Base-by-base conservation (phyloP, 1,284 basidiomycete species). In the Heliocybe sulcata region DNA sequence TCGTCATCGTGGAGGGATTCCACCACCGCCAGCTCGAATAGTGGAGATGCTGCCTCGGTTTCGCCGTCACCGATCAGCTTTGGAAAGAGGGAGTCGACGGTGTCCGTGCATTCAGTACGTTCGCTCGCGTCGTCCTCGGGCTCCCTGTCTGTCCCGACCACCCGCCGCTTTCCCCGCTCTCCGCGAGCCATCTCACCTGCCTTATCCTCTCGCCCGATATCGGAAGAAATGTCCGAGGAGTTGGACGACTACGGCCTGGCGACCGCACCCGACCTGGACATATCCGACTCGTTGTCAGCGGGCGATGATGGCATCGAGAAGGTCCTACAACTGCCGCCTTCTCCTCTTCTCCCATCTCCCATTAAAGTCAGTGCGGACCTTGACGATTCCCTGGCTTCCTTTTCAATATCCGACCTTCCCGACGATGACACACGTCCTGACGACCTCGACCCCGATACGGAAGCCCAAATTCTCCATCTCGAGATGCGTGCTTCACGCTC, bases 401-500 rank as follows among this genome's bases (percentile, higher is more conserved):
- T 35, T 4, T 35, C 51, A 10, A 29, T 52, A 3, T 8, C 12
- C 14, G 51, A 49, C 27, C 27, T 49, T 12, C 47, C 51, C 6
- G 29, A 16, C 27, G 20, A 22, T 35, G 51, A 52, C 26, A 26
- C 20, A 10, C 20, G 11, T 4, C 19, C 3, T 8, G 55, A 57
- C 8, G 22, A 25, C 12, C n/a, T 50, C 29, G 57, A 58, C 45
- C 48, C 25, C 14, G 45, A 54, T 3, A 54, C 55, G 22, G 65
- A 65, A 38, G 63, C 69, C 8, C 67, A 70, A 56, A 59, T 65
- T 25, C 61, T 73, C 19, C 65, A 72, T 14, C 58, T 65, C 26
- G 64, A 67, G 31, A 65, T 71, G 33, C 67, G 69, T 14, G 66
- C 69, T 2, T 56, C 63, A 12, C 65, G 69, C 6, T 70, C 72